Conservation (phyloP, 306 rosid species). For the Coriaria nepalensis region DNA sequence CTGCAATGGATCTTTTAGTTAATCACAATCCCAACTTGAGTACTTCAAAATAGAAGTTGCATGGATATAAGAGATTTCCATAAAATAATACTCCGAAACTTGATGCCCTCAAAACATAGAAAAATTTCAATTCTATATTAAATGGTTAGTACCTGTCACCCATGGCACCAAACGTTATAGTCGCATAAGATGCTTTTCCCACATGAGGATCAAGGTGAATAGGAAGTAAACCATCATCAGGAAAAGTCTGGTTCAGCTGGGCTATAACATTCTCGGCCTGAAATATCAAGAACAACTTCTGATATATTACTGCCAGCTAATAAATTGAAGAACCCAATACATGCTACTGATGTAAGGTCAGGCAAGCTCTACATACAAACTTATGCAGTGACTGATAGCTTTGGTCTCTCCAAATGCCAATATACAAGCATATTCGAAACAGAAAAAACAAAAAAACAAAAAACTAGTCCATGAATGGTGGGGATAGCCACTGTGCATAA, state of each 20-base stretch:
- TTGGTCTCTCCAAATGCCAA: too few relatives aligned
- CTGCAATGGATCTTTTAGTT: constrained; percentile 39
- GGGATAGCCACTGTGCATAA: constrained; percentile 1
- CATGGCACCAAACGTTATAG: constrained; percentile 94
- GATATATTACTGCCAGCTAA: neutral
- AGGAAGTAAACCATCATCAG: constrained; percentile 93
- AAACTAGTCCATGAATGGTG: too few relatives aligned
- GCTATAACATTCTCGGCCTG: constrained; percentile 81
- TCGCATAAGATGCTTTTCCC: constrained; percentile 47
- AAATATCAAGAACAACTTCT: constrained; percentile 17
- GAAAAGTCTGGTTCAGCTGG: constrained; percentile 62
- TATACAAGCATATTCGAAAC: too few relatives aligned
- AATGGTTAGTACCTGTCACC: constrained; percentile 72
- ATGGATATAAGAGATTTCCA: neutral
- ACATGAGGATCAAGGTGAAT: constrained; percentile 64
- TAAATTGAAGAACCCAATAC: neutral
- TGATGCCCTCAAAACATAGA: too few relatives aligned
- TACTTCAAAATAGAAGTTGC: too few relatives aligned
- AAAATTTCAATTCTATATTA: too few relatives aligned
- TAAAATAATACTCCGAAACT: constrained; percentile 1
- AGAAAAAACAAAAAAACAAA: too few relatives aligned
- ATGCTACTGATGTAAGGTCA: too few relatives aligned
- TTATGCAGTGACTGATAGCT: too few relatives aligned
- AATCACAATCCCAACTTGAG: constrained; percentile 13
- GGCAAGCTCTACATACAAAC: too few relatives aligned